Conservation (phyloP, 2,329 filamentous ascomycete genomes). For the Paecilomyces formosus region DNA sequence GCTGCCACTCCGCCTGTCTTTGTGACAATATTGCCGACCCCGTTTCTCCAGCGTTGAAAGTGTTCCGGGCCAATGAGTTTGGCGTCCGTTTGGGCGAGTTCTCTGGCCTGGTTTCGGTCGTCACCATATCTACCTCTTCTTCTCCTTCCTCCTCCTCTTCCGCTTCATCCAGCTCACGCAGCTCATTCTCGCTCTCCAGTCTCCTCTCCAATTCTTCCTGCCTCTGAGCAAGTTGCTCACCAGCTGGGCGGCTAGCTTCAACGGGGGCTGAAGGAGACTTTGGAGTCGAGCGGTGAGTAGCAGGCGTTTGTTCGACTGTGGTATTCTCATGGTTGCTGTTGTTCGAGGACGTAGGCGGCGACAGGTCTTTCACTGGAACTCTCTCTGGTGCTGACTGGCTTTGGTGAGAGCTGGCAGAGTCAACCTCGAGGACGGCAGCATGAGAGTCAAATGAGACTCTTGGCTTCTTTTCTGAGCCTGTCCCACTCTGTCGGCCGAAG, state of each 20-base stretch:
- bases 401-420: background rate
- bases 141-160: conserved; percentile 1
- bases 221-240: conserved; percentile 32
- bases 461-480: conserved; percentile 8
- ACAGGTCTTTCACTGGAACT: background rate
- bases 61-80: background rate
- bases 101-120: conserved; percentile 1
- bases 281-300: background rate
- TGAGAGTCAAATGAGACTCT: background rate
- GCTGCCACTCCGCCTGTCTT: conserved; percentile 37
- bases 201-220: conserved; percentile 1
- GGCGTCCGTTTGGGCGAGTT: conserved; percentile 1
- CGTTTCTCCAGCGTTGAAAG: background rate
- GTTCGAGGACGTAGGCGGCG: background rate
- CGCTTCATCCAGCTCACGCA: background rate
- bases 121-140: background rate
- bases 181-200: background rate
- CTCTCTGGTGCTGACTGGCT: background rate
- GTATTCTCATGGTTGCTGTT: background rate
- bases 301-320: background rate
- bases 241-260: conserved; percentile 10
- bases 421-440: background rate
- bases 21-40: conserved; percentile 16
- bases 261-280: conserved; percentile 10
- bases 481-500: conserved; percentile 18